Evolutionary conservation across 2,329 filamentous ascomycete genomes (phyloP).

Genomic region (Alternaria conjuncta): DNA sequence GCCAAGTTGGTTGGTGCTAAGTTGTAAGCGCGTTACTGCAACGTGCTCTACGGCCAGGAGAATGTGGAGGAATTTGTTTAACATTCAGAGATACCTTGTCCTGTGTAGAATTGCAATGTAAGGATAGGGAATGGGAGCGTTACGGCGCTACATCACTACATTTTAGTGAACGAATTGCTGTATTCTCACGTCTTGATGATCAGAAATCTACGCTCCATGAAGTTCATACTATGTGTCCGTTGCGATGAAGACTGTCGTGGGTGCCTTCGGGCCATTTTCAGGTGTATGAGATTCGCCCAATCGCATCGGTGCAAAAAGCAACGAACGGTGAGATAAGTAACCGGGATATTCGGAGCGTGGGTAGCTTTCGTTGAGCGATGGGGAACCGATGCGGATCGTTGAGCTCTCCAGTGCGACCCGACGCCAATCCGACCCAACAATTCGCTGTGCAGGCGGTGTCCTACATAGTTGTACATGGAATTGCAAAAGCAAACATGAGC

Average conservation of each 20-base stretch:
- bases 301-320: conserved; percentile 7
- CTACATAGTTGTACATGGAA: background rate
- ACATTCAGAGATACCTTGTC: conserved; percentile 40
- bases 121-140: conserved; percentile 36
- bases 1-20: conserved; percentile 89
- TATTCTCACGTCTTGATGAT: conserved; percentile 37
- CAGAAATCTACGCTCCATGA: background rate
- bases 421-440: conserved; percentile 10
- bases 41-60: conserved; percentile 13
- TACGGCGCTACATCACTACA: conserved; percentile 39
- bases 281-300: background rate
- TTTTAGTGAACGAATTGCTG: conserved; percentile 32
- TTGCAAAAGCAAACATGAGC: background rate
- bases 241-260: background rate
- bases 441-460: background rate
- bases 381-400: conserved; percentile 26
- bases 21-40: conserved; percentile 66
- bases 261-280: conserved; percentile 3
- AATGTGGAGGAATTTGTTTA: conserved; percentile 25
- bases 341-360: conserved; percentile 6
- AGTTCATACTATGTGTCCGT: background rate
- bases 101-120: conserved; percentile 46
- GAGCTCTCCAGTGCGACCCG: conserved; percentile 10
- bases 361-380: conserved; percentile 22
- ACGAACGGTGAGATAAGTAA: conserved; percentile 8